Evolutionary conservation across 2,329 filamentous ascomycete genomes (phyloP).

Genomic region (Stagonosporopsis tanaceti): DNA sequence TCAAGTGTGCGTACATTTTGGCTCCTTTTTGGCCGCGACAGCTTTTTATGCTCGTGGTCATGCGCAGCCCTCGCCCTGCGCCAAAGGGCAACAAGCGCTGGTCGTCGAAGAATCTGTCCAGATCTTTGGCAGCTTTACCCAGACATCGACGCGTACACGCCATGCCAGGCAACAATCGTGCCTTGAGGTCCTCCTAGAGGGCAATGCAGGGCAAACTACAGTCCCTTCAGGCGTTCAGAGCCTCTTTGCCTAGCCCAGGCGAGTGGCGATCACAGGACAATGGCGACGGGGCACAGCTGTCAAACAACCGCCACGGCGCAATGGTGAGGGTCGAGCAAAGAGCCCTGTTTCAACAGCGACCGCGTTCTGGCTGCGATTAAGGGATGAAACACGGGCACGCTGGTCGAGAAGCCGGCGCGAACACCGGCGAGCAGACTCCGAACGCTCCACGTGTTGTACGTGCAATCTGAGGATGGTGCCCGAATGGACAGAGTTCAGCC

Average conservation of each 20-base stretch:
- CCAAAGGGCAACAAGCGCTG: constrained; percentile 6
- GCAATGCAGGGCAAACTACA: constrained; percentile 7
- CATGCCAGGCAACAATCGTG: neutral
- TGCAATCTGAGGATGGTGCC: constrained; percentile 31
- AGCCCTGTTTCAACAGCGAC: constrained; percentile 20
- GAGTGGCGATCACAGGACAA: constrained; percentile 11
- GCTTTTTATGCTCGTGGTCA: neutral
- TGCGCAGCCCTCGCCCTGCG: neutral
- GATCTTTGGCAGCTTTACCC: neutral
- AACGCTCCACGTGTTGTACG: constrained; percentile 32
- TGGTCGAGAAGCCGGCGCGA: constrained; percentile 11
- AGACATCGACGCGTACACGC: neutral
- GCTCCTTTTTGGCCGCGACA: too few relatives aligned
- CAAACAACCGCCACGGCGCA: constrained; percentile 19
- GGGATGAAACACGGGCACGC: constrained; percentile 17
- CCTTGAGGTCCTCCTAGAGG: neutral
- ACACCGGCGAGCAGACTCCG: constrained; percentile 16
- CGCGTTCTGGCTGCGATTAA: constrained; percentile 16
- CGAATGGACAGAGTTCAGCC: constrained; percentile 21
- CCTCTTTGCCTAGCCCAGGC: constrained; percentile 10
- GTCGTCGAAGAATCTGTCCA: too few relatives aligned
- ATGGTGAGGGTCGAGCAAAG: constrained; percentile 13
- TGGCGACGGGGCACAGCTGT: constrained; percentile 19
- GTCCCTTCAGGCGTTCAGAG: constrained; percentile 4
- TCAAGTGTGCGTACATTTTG: too few relatives aligned